phyloP scores from a whole-genome alignment of 495 filamentous ascomycete genomes.

The Zalerion maritima region DNA sequence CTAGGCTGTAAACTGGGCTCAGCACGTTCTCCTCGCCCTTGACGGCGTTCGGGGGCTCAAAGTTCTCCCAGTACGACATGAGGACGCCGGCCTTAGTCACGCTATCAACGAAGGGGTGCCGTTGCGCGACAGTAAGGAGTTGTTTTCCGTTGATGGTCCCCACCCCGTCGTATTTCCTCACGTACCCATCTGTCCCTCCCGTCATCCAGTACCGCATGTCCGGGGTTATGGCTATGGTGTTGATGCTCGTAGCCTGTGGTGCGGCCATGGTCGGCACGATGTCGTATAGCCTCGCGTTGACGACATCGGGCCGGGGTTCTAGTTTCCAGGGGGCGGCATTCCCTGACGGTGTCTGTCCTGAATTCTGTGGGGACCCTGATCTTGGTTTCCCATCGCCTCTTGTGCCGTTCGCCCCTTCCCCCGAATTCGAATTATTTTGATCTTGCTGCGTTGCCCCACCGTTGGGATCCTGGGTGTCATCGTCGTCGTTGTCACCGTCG shows the following conservation, averaged over 20 bases:
- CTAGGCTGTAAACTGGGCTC: slow-evolving; percentile 87
- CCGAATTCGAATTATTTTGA: slow-evolving; percentile 9
- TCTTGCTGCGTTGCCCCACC: slow-evolving; percentile 38
- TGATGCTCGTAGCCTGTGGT: slow-evolving; percentile 90
- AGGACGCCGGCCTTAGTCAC: slow-evolving; percentile 87
- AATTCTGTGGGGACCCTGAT: slow-evolving; percentile 3
- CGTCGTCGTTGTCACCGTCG: slow-evolving; percentile 41
- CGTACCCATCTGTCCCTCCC: slow-evolving; percentile 85
- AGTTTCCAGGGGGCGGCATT: slow-evolving; percentile 28
- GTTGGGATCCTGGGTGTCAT: slow-evolving; percentile 40
- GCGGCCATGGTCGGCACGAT: slow-evolving; percentile 95
- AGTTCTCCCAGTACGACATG: slow-evolving; percentile 95
- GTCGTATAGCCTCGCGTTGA: slow-evolving; percentile 79
- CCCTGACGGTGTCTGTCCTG: slow-evolving; percentile 11
- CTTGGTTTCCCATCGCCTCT: neutral
- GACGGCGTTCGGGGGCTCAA: slow-evolving; percentile 32
- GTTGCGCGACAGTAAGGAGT: slow-evolving; percentile 85
- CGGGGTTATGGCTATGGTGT: slow-evolving; percentile 77
- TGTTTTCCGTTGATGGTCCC: slow-evolving; percentile 90
- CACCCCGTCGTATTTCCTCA: slow-evolving; percentile 89
- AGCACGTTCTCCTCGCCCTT: slow-evolving; percentile 37
- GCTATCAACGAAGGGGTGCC: slow-evolving; percentile 94
- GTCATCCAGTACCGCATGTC: slow-evolving; percentile 94
- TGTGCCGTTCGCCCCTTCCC: slow-evolving; percentile 4
- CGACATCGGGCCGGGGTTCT: slow-evolving; percentile 53